Evolutionary conservation across 148 eudicot genomes (phyloP), one percentile per base, ranked within the genome.

Genomic region (Mesembryanthemum crystallinum): DNA sequence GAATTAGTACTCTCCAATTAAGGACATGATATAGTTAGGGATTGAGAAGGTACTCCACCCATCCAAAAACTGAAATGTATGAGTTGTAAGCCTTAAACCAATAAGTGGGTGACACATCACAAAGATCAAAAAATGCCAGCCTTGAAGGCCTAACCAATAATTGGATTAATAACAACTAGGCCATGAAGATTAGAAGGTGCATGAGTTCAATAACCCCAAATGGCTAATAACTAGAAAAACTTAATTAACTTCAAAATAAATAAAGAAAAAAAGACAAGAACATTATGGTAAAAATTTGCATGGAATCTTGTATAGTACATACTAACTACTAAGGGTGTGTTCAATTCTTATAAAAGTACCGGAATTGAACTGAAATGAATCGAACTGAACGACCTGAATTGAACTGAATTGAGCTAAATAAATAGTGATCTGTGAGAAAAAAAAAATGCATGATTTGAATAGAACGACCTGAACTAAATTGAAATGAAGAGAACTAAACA

Each of bases 51-150:
- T 21, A 14, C 45, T 28, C 77, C 73, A 71, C 73, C 74, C 75
- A 78, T 78, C 63, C 76, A 71, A 74, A 83, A 77, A 84, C 81
- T 24, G 91, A 90, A 81, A 76, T 3, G 37, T 52, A 49, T 71
- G 79, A 64, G 77, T 65, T 82, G 84, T 63, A 82, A 51, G 77
- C 64, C 84, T 77, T 74, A 68, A 72, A 74, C 75, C 78, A 77
- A 39, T 77, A 61, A 65, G 78, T 82, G 81, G 81, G 71, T 65
- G 83, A 72, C 84, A 81, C 81, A 64, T 81, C 74, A 43, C 21
- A 77, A 72, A 67, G 71, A 21, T 32, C 20, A 58, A 15, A 33
- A 37, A 62, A 69, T 61, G 76, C 77, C 0, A 49, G 13, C 2
- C 11, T 49, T 45, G 24, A 12, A 54, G 7, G 39, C 65, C 25